Evolutionary conservation across 2,329 filamentous ascomycete species (phyloP), one percentile per base, ranked within the genome.

Genomic region (Diaporthe velutina): DNA sequence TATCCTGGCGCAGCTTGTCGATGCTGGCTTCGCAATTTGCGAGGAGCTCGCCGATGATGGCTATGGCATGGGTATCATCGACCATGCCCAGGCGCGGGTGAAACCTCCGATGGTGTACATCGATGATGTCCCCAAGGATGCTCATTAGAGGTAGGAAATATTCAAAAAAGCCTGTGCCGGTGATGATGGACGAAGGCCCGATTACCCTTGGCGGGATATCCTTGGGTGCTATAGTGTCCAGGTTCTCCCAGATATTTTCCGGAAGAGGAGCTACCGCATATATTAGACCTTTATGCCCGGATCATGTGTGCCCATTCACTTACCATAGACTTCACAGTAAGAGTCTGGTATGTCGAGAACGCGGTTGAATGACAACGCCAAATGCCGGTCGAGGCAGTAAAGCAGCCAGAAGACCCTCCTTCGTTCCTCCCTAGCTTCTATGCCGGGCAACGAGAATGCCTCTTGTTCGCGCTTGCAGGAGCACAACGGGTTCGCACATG

Each of bases 91-190:
- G 80, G 0, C 84, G 82, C 0, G 86, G 85, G 74, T 88, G 86
- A 38, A 83, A 81, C 19, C 83, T 81, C 15, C 83, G 79, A 71
- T 86, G 85, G 75, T 88, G 87, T 6, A 87, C 79, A 58, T 88
- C 84, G 54, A 88, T 85, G 10, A 88, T 86, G 70, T 88, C 85
- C 0, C 87, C 87, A 0, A 88, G 82, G 9, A 88, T 86, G 0
- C 83, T 82, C 84, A 88, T 88, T 1, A 88, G 80, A 0, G 87
- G 87, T 5, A 89, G 79, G 70, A 89, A 88, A 74, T 85, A 88
- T 75, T 88, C 86, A 60, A 88, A 88, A 50, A 88, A 85, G 1
- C 84, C 84, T 5, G 83, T 82, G 0, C 87, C 86, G 0, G 84
- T 83, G 45, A 84, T 81, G 30, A 77, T 79, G 13, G 79, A 83